phyloP scores from a whole-genome alignment of 805 yeast genomes.

The Teunomyces atbi region DNA sequence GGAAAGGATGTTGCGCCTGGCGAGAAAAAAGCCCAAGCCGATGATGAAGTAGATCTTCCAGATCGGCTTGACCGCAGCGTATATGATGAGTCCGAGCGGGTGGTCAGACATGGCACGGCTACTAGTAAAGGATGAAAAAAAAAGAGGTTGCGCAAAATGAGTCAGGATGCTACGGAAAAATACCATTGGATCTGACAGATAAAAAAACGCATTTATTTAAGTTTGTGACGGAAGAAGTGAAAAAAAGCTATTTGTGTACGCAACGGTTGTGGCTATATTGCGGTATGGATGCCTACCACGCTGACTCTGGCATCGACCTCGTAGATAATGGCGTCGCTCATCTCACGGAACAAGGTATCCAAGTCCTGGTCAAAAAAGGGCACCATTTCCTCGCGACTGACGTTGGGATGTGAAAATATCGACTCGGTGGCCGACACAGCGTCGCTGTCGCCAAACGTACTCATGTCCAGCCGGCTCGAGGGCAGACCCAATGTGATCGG shows the following conservation, averaged over 20 bases:
- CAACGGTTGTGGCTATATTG: neutral
- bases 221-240: no score
- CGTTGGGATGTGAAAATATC: constrained; percentile 11
- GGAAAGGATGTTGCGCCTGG: constrained; percentile 59
- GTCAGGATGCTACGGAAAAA: no score
- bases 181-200: no score
- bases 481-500: neutral
- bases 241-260: no score
- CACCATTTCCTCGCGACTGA: constrained; percentile 7
- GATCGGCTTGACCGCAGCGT: constrained; percentile 82
- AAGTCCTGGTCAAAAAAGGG: constrained; percentile 9
- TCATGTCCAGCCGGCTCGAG: constrained; percentile 17
- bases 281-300: constrained; percentile 13
- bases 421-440: constrained; percentile 15
- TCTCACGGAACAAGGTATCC: constrained; percentile 20
- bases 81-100: constrained; percentile 63
- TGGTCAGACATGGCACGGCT: constrained; percentile 10
- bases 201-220: no score
- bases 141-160: no score
- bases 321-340: constrained; percentile 18
- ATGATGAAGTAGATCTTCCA: constrained; percentile 76
- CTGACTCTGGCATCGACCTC: constrained; percentile 25
- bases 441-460: constrained; percentile 18
- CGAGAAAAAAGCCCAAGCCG: constrained; percentile 62
- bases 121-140: neutral